Conservation (phyloP, 192 early-diverging fungal genomes). For the Coemansia sp. region DNA sequence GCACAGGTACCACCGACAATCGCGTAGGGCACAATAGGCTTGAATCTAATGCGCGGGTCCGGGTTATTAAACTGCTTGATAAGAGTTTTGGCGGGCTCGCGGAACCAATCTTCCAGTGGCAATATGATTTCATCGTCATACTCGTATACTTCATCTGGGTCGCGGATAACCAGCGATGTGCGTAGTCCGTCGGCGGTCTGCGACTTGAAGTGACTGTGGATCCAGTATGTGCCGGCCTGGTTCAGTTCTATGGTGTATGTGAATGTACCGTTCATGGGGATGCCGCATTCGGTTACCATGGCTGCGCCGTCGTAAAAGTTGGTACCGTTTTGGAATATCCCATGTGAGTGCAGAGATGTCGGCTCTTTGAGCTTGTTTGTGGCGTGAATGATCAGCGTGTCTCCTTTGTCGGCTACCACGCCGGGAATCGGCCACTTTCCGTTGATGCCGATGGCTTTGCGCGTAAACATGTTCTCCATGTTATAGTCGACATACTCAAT, state of each 20-base stretch:
- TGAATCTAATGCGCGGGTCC: conserved; percentile 34
- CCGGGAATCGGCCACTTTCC: conserved; percentile 63
- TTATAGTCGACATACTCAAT: conserved; percentile 61
- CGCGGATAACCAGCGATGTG: conserved; percentile 64
- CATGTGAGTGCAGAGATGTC: conserved; percentile 74
- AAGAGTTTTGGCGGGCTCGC: conserved; percentile 58
- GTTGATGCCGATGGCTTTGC: conserved; percentile 68
- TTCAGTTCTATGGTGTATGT: conserved; percentile 68
- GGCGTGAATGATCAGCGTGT: conserved; percentile 42
- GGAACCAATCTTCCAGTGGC: conserved; percentile 74
- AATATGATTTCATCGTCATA: conserved; percentile 73
- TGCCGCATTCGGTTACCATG: conserved; percentile 73
- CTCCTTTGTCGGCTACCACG: conserved; percentile 26
- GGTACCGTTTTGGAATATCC: conserved; percentile 77
- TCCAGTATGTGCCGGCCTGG: conserved; percentile 85
- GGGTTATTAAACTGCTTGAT: conserved; percentile 63
- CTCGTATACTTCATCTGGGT: conserved; percentile 54
- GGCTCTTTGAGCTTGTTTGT: conserved; percentile 62
- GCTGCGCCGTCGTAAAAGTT: conserved; percentile 69
- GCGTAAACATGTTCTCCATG: conserved; percentile 62
- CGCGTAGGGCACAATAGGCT: conserved; percentile 31
- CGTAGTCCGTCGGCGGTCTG: conserved; percentile 83
- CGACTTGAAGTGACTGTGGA: conserved; percentile 67
- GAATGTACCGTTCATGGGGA: conserved; percentile 63
- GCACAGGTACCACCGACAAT: conserved; percentile 61